A percentile compares a stretch with the other conserved stretches of the same genome.
Conservation (phyloP, 768 basidiomycete species). For the Daedalea quercina region DNA sequence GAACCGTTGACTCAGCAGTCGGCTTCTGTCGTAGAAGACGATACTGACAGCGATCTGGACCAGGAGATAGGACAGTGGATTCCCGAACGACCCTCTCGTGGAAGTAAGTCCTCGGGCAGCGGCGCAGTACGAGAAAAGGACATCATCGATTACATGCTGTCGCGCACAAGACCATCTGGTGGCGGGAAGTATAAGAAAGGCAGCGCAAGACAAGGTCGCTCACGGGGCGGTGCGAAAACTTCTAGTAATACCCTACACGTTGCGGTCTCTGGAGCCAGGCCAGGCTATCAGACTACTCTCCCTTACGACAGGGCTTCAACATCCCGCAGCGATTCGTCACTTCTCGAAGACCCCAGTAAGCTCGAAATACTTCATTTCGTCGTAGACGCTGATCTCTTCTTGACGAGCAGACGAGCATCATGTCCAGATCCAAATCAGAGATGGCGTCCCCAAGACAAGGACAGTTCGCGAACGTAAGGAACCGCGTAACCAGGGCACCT, state of each 20-base stretch:
- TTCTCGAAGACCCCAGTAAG: background rate
- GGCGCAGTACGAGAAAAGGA: slow-evolving; percentile 33
- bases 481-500: slow-evolving; percentile 21
- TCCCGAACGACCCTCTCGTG: slow-evolving; percentile 10
- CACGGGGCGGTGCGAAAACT: background rate
- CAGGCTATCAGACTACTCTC: slow-evolving; percentile 12
- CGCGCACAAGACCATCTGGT: slow-evolving; percentile 28
- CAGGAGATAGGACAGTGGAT: no score
- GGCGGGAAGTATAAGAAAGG: background rate
- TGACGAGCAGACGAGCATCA: background rate
- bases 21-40: slow-evolving; percentile 4
- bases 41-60: slow-evolving; percentile 18
- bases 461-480: slow-evolving; percentile 5
- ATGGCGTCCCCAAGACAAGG: background rate
- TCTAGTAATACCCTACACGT: slow-evolving; percentile 20
- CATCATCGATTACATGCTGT: slow-evolving; percentile 68
- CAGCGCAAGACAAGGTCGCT: slow-evolving; percentile 8
- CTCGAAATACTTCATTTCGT: background rate
- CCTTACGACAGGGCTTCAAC: slow-evolving; percentile 9
- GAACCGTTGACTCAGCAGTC: no score
- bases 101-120: slow-evolving; percentile 11
- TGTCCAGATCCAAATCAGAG: slow-evolving; percentile 7
- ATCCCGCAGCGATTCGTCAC: background rate
- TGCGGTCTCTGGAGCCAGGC: slow-evolving; percentile 19
- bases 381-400: background rate